Base-by-base conservation (phyloP, 495 filamentous ascomycete species). In the Daldinia concentrica region DNA sequence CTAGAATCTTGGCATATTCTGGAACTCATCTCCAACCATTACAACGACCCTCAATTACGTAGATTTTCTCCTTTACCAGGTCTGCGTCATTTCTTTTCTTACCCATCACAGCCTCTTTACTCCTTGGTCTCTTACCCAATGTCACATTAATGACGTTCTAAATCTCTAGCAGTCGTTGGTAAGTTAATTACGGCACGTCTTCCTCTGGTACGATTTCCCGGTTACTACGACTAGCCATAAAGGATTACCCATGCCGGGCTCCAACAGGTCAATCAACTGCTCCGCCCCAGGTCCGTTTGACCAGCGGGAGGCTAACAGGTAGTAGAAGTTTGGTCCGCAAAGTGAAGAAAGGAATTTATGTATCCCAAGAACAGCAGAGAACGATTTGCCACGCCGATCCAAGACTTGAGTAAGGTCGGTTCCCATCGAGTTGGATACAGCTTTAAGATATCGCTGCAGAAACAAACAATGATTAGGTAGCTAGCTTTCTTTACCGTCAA, bases 1-100 rank as follows among this genome's bases (percentile, higher is more conserved):
- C 66, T 66, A 63, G 66, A 69, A 63, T 69, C 71, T 73, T 73
- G 71, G 71, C 71, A 34, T 69, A 69, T 73, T 73, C 71, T 73
- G 71, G 71, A 73, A 73, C 62, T 73, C 66, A 63, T 69, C 71
- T 69, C 61, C 58, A 39, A 63, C 58, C 58, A 63, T 63, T 55
- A 63, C 58, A 4, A 69, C 41, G 59, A 29, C 34, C 66, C 22
- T 69, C 57, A 58, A 69, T 73, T 69, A 69, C 66, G 58, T 73
- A 73, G 61, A 14, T 62, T 73, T 69, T 69, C 71, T 66, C 66
- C 71, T 69, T 73, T 69, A 62, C 66, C 62, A 73, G 62, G 58
- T 73, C 66, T 69, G 52, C 66, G 58, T 73, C 66, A 73, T 73
- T 73, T 73, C 71, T 22, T 69, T 73, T 73, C 66, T 62, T 45